These are phyloP conservation scores for Pseudogymnoascus sp. DNA, from an alignment of 2,329 filamentous ascomycete genomes.

Conservation along the genomic window DNA sequence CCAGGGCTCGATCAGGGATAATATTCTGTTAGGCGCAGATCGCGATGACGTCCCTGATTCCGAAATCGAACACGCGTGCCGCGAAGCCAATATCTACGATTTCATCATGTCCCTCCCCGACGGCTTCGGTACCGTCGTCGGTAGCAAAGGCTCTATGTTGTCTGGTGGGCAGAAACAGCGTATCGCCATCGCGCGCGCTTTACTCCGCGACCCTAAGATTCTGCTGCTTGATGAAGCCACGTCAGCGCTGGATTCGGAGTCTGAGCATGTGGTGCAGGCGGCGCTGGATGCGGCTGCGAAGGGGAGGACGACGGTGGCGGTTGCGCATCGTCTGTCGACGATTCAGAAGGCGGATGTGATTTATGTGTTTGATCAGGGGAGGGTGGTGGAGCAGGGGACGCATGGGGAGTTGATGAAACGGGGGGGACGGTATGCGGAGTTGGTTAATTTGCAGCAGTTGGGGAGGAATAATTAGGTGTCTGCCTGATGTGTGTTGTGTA, in stretches of 20 bases:
- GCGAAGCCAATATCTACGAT: conserved; percentile 87
- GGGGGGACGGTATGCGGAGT: conserved; percentile 67
- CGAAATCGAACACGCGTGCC: conserved; percentile 69
- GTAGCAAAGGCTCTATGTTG: conserved; percentile 76
- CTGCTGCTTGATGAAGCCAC: conserved; percentile 79
- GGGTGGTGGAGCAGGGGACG: conserved; percentile 76
- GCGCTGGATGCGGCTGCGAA: conserved; percentile 76
- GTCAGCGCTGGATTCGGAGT: conserved; percentile 67
- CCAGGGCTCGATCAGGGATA: conserved; percentile 84
- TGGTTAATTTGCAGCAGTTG: conserved; percentile 74
- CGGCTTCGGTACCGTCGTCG: conserved; percentile 78
- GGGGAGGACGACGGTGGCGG: conserved; percentile 84
- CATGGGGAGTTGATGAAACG: conserved; percentile 65
- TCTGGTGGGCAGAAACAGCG: conserved; percentile 93
- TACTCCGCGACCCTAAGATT: conserved; percentile 86
- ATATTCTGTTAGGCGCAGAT: conserved; percentile 73
- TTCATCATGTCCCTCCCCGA: conserved; percentile 83
- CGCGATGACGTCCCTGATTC: conserved; percentile 63
- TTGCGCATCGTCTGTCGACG: conserved; percentile 84
- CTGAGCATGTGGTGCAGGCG: conserved; percentile 72
- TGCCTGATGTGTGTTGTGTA: background rate
- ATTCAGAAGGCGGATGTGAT: conserved; percentile 94
- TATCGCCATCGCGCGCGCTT: conserved; percentile 79
- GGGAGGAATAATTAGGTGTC: conserved; percentile 41
- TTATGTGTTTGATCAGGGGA: conserved; percentile 90